phyloP scores from a whole-genome alignment of 768 basidiomycete genomes.

The Pholiota conissans region DNA sequence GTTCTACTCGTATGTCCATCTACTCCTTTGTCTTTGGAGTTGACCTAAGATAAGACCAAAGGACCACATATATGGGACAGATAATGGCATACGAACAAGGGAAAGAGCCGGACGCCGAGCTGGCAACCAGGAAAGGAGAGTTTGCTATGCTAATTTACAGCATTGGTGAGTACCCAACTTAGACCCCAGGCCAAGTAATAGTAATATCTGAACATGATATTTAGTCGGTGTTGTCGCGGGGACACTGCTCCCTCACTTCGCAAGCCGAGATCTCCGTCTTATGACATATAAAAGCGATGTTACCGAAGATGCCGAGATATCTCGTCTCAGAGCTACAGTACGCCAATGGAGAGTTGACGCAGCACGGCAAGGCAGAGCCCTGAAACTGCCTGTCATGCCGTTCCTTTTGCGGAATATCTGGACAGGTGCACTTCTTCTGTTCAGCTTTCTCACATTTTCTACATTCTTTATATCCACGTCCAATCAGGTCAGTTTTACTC shows the following conservation, averaged over 20 bases:
- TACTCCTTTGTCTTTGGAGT: not conserved
- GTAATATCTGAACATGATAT: conserved; percentile 7
- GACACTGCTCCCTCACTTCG: conserved; percentile 75
- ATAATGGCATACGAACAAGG: conserved; percentile 83
- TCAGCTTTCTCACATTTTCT: conserved; percentile 74
- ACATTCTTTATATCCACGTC: conserved; percentile 89
- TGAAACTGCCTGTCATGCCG: conserved; percentile 85
- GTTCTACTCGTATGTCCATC: conserved; percentile 72
- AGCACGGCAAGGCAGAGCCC: conserved; percentile 66
- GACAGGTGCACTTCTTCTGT: conserved; percentile 84
- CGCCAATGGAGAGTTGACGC: conserved; percentile 86
- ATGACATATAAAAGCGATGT: conserved; percentile 72
- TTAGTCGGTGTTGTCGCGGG: conserved; percentile 87
- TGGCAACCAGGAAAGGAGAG: conserved; percentile 84
- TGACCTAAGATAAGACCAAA: conserved; percentile 25
- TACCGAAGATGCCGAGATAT: conserved; percentile 73
- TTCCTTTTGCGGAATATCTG: conserved; percentile 93
- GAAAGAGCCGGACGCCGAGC: conserved; percentile 74
- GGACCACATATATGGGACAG: conserved; percentile 93
- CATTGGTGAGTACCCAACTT: conserved; percentile 53
- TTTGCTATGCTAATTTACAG: conserved; percentile 91
- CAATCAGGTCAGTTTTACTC: conserved; percentile 46
- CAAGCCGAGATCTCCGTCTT: conserved; percentile 78
- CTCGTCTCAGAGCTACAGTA: conserved; percentile 69
- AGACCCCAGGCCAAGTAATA: not conserved